These are phyloP conservation scores for Chlamydomonas asymmetrica DNA, from an alignment of 139 green algal genomes.

Conservation along the genomic window DNA sequence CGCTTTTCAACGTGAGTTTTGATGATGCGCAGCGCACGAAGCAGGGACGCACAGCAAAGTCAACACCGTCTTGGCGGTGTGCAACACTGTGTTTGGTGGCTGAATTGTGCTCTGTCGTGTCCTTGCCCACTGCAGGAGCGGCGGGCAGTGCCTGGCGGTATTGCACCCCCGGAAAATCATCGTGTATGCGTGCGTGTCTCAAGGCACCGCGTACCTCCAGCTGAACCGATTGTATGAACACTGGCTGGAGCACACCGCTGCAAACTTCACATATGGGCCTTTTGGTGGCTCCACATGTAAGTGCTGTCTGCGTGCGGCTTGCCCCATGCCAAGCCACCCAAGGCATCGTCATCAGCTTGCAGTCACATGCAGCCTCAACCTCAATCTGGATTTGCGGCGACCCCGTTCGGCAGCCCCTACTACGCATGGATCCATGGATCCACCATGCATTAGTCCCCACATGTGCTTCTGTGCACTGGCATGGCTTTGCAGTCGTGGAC, in stretches of 20 bases:
- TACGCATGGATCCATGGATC: too few species aligned
- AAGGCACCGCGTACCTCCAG: conserved; percentile 34
- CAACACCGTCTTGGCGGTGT: too few species aligned
- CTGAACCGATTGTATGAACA: conserved; percentile 60
- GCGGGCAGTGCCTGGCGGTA: conserved; percentile 52
- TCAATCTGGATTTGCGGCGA: background rate
- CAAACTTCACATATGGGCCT: conserved; percentile 55
- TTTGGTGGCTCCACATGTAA: too few species aligned
- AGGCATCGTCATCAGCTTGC: too few species aligned
- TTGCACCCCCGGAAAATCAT: conserved; percentile 62
- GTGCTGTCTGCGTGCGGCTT: background rate
- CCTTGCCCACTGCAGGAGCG: conserved; percentile 16
- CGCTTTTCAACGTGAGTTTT: conserved; percentile 47
- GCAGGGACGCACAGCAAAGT: too few species aligned
- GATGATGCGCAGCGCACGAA: too few species aligned
- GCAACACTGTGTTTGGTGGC: too few species aligned
- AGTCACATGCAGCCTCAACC: too few species aligned
- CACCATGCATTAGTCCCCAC: background rate
- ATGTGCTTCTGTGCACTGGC: background rate
- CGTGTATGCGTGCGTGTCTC: conserved; percentile 35
- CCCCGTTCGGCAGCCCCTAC: too few species aligned
- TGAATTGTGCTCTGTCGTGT: too few species aligned
- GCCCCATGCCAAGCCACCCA: background rate
- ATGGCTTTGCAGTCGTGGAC: conserved; percentile 41
- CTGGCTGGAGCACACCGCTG: conserved; percentile 62